Evolutionary conservation across 1,139 yeast species (phyloP).

Genomic region (Kodamaea anthophila): DNA sequence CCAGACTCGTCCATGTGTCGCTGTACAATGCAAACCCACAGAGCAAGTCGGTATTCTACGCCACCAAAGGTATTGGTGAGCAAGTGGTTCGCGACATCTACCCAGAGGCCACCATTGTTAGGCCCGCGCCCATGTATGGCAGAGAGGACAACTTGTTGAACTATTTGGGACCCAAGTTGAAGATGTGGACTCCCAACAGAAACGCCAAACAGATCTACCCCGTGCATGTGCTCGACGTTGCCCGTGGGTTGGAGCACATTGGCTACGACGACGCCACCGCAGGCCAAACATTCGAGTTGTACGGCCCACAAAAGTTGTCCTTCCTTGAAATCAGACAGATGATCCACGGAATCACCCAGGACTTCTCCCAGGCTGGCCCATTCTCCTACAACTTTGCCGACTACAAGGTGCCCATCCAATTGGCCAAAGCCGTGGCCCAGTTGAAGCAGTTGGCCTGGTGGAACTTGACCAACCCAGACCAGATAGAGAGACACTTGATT

Average conservation of each 20-base stretch:
- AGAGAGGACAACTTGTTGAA: constrained; percentile 69
- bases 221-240: constrained; percentile 74
- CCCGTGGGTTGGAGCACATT: constrained; percentile 70
- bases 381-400: constrained; percentile 50
- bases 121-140: constrained; percentile 82
- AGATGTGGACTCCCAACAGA: constrained; percentile 59
- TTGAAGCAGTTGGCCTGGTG: constrained; percentile 58
- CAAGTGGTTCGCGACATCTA: constrained; percentile 57
- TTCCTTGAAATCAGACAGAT: constrained; percentile 62
- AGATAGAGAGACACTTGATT: constrained; percentile 67
- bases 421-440: constrained; percentile 42
- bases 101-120: constrained; percentile 78
- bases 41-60: constrained; percentile 64
- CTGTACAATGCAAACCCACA: constrained; percentile 70
- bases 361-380: constrained; percentile 51
- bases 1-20: constrained; percentile 75
- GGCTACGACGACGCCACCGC: constrained; percentile 77
- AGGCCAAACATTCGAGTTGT: constrained; percentile 71
- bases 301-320: constrained; percentile 66
- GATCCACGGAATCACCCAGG: constrained; percentile 60
- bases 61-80: constrained; percentile 80
- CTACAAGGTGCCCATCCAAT: constrained; percentile 33
- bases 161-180: constrained; percentile 51
- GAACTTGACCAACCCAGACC: constrained; percentile 68
- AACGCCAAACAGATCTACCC: constrained; percentile 64